Percentiles rank a stretch among this genome's conserved stretches.
Evolutionary conservation across 2,329 filamentous ascomycete species (phyloP).

Genomic region (Diplodia mutila): DNA sequence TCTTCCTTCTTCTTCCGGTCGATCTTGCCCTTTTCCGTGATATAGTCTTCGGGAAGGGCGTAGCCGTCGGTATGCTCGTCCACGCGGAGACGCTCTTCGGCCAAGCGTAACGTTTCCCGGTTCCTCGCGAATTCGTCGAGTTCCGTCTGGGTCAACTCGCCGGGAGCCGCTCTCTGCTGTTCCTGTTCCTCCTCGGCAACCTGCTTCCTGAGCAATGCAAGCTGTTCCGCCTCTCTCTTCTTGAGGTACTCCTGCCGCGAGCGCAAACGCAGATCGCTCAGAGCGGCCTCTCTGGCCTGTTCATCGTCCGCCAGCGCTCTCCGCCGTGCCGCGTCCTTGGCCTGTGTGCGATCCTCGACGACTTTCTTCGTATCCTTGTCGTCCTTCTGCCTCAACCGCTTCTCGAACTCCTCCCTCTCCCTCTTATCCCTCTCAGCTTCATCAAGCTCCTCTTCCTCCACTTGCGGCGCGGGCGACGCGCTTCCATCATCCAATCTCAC

Average conservation of each 20-base stretch:
- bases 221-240: slow-evolving; percentile 84
- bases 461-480: slow-evolving; percentile 46
- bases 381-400: slow-evolving; percentile 73
- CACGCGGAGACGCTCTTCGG: slow-evolving; percentile 82
- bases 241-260: slow-evolving; percentile 92
- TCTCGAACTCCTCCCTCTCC: slow-evolving; percentile 81
- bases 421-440: slow-evolving; percentile 51
- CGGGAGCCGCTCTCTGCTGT: slow-evolving; percentile 74
- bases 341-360: slow-evolving; percentile 62
- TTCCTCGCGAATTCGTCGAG: slow-evolving; percentile 89
- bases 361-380: slow-evolving; percentile 70
- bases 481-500: slow-evolving; percentile 52
- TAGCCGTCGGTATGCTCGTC: slow-evolving; percentile 94
- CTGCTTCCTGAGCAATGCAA: slow-evolving; percentile 85
- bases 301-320: slow-evolving; percentile 66
- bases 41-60: slow-evolving; percentile 90
- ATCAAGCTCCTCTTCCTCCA: slow-evolving; percentile 45
- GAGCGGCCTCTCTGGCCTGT: slow-evolving; percentile 68
- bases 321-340: slow-evolving; percentile 60
- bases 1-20: slow-evolving; percentile 86
- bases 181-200: slow-evolving; percentile 82
- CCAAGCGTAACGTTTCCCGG: slow-evolving; percentile 73
- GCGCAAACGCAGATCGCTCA: slow-evolving; percentile 78
- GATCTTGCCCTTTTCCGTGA: slow-evolving; percentile 89
- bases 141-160: slow-evolving; percentile 74